Base-by-base conservation (phyloP, 345 rosid species). In the Ceriops decandra region DNA sequence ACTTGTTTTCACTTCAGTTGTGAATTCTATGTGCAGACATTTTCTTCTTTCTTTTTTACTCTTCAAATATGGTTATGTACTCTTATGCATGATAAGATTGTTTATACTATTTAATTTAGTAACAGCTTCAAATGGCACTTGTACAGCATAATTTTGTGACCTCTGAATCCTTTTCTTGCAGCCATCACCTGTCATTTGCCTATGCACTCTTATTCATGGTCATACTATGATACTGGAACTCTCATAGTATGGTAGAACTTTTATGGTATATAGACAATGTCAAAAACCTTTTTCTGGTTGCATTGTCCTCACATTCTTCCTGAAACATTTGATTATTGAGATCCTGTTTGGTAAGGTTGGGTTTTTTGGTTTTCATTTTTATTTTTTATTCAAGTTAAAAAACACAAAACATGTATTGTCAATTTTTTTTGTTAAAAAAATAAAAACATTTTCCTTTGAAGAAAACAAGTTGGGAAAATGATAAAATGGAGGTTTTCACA, bases 1-100 rank as follows among this genome's bases (percentile, higher is more conserved):
- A 77, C 86, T 83, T 4, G 86, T 82, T 71, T 24, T 15, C 52
- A 33, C 17, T 53, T 51, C 24, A 49, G 10, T 36, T n/a, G 13
- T 35, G 32, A 31, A 33, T 60, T n/a, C 15, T 52, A 66, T 63
- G 11, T n/a, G 35, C 33, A 38, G 60, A 33, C 21, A 66, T 27
- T 6, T 66, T 30, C 46, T 64, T 54, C 24, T 46, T 42, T 15
- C 49, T 13, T 26, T 60, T 70, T 62, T 32, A 52, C 42, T 30
- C 63, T 35, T 54, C 31, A 22, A 54, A 35, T 67, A 27, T 33
- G 24, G 3, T 38, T 56, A 38, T 42, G 49, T 13, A 42, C 49
- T 42, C 16, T 13, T 13, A 21, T 20, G 9, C 61, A 46, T 13
- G 28, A 31, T 53, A 52, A 52, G 24, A 36, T 66, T 27, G 56